Evolutionary conservation across 306 rosid genomes (phyloP).

Genomic region (Quercus berberidifolia): DNA sequence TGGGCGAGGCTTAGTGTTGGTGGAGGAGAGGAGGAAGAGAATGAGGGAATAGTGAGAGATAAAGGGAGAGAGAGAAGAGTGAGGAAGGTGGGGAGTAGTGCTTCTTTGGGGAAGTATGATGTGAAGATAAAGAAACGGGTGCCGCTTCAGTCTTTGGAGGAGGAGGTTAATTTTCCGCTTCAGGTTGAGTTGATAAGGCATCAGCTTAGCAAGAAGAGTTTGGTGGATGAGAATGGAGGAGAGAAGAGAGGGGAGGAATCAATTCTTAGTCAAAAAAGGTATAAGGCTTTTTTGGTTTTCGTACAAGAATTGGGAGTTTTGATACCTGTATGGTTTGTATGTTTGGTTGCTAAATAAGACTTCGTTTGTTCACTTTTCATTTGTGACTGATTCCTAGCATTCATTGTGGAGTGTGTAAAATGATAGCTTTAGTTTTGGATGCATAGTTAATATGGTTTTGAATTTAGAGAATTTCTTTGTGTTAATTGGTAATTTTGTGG

Average conservation of each 20-base stretch:
- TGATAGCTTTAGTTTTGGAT: not conserved
- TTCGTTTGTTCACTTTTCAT: not conserved
- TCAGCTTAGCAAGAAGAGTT: slow-evolving; percentile 54
- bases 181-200: slow-evolving; percentile 63
- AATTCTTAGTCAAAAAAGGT: slow-evolving; percentile 68
- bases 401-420: not conserved
- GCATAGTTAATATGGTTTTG: not conserved
- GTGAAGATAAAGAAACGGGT: slow-evolving; percentile 62
- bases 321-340: not conserved
- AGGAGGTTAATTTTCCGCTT: slow-evolving; percentile 42
- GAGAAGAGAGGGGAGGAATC: slow-evolving; percentile 30
- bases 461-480: not conserved
- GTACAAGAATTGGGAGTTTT: not conserved
- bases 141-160: slow-evolving; percentile 33
- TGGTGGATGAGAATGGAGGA: slow-evolving; percentile 28
- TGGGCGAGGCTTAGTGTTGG: not conserved
- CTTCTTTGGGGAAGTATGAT: slow-evolving; percentile 76
- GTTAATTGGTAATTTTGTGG: slow-evolving; percentile 1
- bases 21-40: not conserved
- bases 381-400: not conserved
- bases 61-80: slow-evolving; percentile 8
- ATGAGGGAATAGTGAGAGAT: not conserved
- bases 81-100: slow-evolving; percentile 61
- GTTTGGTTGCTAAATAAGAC: not conserved
- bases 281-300: not conserved